Conservation (phyloP, 73 alveolate genomes). For the Tetrahymena borealis region DNA sequence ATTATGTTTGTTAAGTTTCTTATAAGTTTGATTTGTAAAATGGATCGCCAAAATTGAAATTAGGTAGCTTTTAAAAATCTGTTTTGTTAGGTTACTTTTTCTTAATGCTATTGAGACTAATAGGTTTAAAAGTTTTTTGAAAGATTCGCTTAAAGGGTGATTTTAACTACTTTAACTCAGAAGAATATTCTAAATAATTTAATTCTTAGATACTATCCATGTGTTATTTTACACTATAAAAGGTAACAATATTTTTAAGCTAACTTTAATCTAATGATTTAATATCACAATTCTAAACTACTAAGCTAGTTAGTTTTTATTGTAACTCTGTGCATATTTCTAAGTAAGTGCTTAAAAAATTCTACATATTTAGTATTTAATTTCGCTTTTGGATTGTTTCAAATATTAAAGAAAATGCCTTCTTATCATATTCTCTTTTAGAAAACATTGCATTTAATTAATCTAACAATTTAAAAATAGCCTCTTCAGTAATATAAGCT, state of each 20-base stretch:
- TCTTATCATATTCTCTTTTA: background rate
- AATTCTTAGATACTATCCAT: background rate
- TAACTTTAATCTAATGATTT: background rate
- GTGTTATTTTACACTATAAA: background rate
- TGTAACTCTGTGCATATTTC: background rate
- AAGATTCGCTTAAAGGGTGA: background rate
- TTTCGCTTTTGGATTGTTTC: background rate
- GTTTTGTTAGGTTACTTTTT: background rate
- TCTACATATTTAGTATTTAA: background rate
- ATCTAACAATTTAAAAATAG: background rate
- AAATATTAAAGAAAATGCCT: background rate
- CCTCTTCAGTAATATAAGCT: background rate
- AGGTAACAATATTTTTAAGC: background rate
- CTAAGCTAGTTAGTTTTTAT: background rate
- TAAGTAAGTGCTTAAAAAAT: background rate
- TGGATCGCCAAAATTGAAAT: background rate
- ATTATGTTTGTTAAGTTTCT: too few relatives aligned
- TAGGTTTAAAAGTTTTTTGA: background rate
- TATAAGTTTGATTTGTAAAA: background rate
- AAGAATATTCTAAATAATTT: background rate
- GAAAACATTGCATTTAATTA: background rate
- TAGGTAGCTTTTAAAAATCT: background rate
- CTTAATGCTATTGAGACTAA: background rate
- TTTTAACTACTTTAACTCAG: background rate
- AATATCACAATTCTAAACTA: background rate